Evolutionary conservation across 768 basidiomycete species (phyloP).

Genomic region (Baorangia bicolor): DNA sequence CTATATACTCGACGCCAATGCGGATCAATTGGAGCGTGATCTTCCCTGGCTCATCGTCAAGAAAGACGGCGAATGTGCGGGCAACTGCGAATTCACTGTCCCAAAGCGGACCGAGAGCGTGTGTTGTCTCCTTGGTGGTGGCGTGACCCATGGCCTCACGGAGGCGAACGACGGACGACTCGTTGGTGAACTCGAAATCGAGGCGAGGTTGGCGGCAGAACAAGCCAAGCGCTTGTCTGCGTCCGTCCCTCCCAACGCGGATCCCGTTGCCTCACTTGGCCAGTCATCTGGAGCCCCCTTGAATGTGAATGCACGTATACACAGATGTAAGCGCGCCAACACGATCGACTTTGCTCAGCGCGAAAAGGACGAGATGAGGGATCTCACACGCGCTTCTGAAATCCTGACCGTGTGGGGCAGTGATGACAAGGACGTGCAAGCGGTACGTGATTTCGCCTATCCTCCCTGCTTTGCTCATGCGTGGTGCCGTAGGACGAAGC

Average conservation of each 20-base stretch:
- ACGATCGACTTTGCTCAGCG: conserved; percentile 80
- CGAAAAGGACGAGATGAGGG: conserved; percentile 89
- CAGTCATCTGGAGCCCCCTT: neutral
- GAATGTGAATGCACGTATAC: conserved; percentile 17
- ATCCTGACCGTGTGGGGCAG: conserved; percentile 53
- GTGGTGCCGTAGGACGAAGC: conserved; percentile 17
- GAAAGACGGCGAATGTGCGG: conserved; percentile 27
- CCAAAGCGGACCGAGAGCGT: neutral
- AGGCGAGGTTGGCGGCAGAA: conserved; percentile 14
- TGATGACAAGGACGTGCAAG: conserved; percentile 11
- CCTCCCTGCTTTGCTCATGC: neutral
- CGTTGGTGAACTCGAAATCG: conserved; percentile 23
- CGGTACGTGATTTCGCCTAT: conserved; percentile 2
- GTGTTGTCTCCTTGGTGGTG: neutral
- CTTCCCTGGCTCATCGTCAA: conserved; percentile 30
- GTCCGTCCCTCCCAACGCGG: neutral
- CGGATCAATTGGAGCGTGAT: conserved; percentile 27
- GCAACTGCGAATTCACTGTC: conserved; percentile 17
- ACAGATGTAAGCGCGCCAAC: conserved; percentile 41
- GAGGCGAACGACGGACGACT: conserved; percentile 32
- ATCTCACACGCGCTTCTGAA: conserved; percentile 79
- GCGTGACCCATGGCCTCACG: conserved; percentile 25
- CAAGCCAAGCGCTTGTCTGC: neutral
- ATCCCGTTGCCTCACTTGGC: neutral
- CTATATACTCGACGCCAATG: conserved; percentile 31